phyloP scores from a whole-genome alignment of 2,329 filamentous ascomycete species.

The Monosporascus sp. region DNA sequence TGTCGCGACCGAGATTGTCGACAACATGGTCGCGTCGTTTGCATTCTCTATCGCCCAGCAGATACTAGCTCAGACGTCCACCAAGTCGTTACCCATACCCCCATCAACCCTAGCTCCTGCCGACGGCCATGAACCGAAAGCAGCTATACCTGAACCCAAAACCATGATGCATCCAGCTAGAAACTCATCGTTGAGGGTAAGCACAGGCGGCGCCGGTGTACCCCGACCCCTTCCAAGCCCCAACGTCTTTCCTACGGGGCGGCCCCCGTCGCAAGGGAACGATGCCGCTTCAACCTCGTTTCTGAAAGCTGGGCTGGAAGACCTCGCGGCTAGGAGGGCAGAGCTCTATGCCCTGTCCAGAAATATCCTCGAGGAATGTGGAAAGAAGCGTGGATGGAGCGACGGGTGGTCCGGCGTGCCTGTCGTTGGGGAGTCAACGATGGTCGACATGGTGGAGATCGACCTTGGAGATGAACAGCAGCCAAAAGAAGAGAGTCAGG shows the following conservation, averaged over 20 bases:
- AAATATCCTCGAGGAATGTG: constrained; percentile 71
- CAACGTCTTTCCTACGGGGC: constrained; percentile 46
- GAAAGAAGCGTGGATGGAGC: constrained; percentile 67
- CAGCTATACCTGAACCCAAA: constrained; percentile 61
- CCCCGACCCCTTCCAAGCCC: constrained; percentile 42
- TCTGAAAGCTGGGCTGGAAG: constrained; percentile 64
- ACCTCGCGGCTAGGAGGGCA: constrained; percentile 75
- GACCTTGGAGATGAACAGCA: constrained; percentile 42
- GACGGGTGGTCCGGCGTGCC: constrained; percentile 67
- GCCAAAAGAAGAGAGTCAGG: constrained; percentile 21
- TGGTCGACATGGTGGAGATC: constrained; percentile 52
- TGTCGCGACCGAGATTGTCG: constrained; percentile 49
- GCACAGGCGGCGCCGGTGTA: constrained; percentile 20
- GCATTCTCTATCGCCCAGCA: constrained; percentile 73
- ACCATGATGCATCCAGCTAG: constrained; percentile 66
- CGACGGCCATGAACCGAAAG: constrained; percentile 53
- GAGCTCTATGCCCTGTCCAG: constrained; percentile 77
- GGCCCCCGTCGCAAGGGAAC: constrained; percentile 28
- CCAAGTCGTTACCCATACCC: constrained; percentile 62
- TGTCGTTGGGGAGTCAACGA: constrained; percentile 38
- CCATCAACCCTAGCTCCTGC: constrained; percentile 46
- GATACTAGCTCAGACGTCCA: constrained; percentile 69
- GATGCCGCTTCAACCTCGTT: constrained; percentile 44
- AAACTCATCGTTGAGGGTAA: constrained; percentile 54
- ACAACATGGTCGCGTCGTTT: constrained; percentile 74